phyloP scores from a whole-genome alignment of 2,329 filamentous ascomycete genomes.

The Capronia americana region DNA sequence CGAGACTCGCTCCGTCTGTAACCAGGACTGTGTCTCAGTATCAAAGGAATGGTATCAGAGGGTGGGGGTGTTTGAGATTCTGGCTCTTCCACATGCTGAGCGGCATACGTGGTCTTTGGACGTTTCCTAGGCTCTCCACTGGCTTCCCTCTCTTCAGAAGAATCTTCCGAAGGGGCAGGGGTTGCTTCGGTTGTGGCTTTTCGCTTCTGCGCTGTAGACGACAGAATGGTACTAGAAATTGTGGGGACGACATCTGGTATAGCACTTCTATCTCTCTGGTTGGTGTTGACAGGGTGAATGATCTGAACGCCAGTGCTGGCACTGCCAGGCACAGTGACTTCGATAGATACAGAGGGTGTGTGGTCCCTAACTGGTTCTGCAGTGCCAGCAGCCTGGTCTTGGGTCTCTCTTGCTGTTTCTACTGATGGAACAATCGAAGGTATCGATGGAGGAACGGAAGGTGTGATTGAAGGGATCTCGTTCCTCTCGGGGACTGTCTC shows the following conservation, averaged over 20 bases:
- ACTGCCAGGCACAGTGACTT: conserved; percentile 21
- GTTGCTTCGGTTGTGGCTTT: conserved; percentile 25
- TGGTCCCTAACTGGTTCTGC: not conserved
- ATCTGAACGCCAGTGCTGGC: conserved; percentile 17
- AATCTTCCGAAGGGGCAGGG: conserved; percentile 24
- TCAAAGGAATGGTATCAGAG: conserved; percentile 13
- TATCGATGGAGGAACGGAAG: conserved; percentile 20
- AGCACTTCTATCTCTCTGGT: not conserved
- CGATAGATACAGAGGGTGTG: conserved; percentile 14
- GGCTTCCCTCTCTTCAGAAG: conserved; percentile 16
- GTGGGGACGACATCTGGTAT: conserved; percentile 24
- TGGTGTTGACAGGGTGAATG: conserved; percentile 17
- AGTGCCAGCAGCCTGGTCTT: conserved; percentile 1
- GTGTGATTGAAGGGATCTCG: conserved; percentile 26
- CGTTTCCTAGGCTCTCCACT: conserved; percentile 26
- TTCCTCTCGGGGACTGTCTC: conserved; percentile 19
- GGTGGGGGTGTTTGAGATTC: conserved; percentile 20
- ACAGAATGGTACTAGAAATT: conserved; percentile 18
- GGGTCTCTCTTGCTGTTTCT: conserved; percentile 21
- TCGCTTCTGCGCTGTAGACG: conserved; percentile 13
- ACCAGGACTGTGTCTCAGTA: conserved; percentile 27
- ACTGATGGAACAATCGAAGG: conserved; percentile 17
- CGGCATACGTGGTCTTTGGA: conserved; percentile 31
- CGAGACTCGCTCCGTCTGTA: conserved; percentile 32
- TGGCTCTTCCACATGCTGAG: conserved; percentile 9